Base-by-base conservation (phyloP, 2,329 filamentous ascomycete species). In the Calonectria multiphialidica region DNA sequence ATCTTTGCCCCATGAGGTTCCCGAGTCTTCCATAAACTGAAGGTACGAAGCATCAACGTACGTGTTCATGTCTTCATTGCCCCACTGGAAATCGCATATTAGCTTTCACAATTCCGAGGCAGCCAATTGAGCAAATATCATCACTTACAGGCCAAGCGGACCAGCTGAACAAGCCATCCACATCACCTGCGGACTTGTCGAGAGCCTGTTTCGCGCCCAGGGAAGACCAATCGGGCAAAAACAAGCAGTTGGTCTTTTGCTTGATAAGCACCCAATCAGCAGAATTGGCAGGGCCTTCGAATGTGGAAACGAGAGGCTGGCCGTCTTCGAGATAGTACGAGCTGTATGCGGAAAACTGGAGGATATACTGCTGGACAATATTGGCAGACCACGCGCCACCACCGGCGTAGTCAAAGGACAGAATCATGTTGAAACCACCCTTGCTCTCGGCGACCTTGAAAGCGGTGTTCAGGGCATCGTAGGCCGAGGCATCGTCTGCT, bases 201-300 rank as follows among this genome's bases (percentile, higher is more conserved):
- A 61, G 50, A 15, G 68, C 68, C n/a, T 47, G 33, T 44, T 66
- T 70, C 10, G 68, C 68, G 7, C 68, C 68, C 13, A 70, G 62
- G n/a, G 68, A 70, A 5, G 61, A 59, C 68, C 68, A 70, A 33
- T 70, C 68, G 7, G 68, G 62, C 3, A 66, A 7, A 25, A 70
- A 61, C 28, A 70, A 44, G 49, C 25, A 37, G 15, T 61, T 61
- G 13, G 68, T 66, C 35, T 66, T 59, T 18, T 8, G 35, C 30
- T 66, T 66, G 33, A 70, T 70, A 12, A 57, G 37, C 0, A 35
- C 25, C 61, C 62, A 70, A 37, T 70, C 68, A 21, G 37, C 47
- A 66, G 68, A 37, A 61, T 47, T 66, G 40, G 25, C 61, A 7
- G 61, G 50, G 7, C 68, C 68, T n/a, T 70, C 68, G 23, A 70